Base-by-base conservation (phyloP, 768 basidiomycete genomes). In the Hysterangium stoloniferum region DNA sequence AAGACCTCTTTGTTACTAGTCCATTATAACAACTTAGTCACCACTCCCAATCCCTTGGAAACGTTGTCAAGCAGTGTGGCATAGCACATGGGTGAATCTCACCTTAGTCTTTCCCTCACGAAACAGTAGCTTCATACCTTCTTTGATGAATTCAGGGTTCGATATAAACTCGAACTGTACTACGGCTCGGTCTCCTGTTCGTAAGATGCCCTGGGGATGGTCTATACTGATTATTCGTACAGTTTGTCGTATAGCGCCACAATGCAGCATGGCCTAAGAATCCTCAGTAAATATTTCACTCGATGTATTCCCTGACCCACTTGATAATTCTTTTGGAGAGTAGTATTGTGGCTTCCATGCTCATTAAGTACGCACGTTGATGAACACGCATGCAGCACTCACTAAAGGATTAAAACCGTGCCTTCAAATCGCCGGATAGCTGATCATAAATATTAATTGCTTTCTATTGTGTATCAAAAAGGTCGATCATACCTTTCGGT, bases 41-140 rank as follows among this genome's bases (percentile, higher is more conserved):
- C 59, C 31, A 64, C 60, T 1, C 63, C 63, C 4, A 64, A 41
- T 0, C 61, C 62, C 55, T 57, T 22, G 19, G 19, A 2, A 32
- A 15, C 34, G 31, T 20, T 20, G 24, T 43, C 41, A 43, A 22
- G 17, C 22, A 46, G 13, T 46, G 11, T 46, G 13, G n/a, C n/a
- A n/a, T n/a, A 13, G 27, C 31, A 25, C n/a, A 20, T 45, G 24
- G 19, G 44, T 27, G n/a, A 31, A 42, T 19, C 71, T 29, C 45
- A 83, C 92, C 75, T 96, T 97, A 1, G 93, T 96, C 71, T 91
- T 92, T 3, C 94, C 95, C 66, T 98, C 96, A 34, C 95, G 74
- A 64, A 98, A 93, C 11, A 99, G 67, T 20, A 95, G 72, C 67
- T 93, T 91, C 84, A 89, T 90, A 24, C 94, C 94, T 57, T 84